Base-by-base conservation (phyloP, 768 basidiomycete species). In the Paxillus ammoniavirescens region DNA sequence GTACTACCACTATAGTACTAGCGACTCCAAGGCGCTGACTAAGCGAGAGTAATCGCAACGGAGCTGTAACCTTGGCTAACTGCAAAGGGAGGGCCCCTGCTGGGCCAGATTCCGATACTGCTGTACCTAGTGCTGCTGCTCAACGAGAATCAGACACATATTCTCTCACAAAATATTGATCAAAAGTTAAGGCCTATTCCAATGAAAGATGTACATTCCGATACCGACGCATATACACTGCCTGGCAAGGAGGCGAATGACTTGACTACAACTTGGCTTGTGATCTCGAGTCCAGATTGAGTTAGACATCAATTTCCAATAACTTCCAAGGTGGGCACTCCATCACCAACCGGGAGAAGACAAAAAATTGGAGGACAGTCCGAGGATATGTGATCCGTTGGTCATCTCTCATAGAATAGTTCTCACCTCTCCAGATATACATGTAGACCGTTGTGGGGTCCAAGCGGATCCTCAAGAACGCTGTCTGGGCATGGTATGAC, bases 171-270 rank as follows among this genome's bases (percentile, higher is more conserved):
- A 37, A 2, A 93, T 93, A 91, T 70, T 90, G 72, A 91, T 93
- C 75, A 93, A 93, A 93, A 81, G 89, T 93, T 66, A 93, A 92
- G 87, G 91, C 38, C n/a, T 36, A 3, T 13, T 21, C 23, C 12
- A n/a, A 3, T 33, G 12, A 35, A 18, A 2, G 30, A 33, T 7
- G 28, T 15, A 54, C 49, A 23, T 42, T 36, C 42, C 42, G 13
- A 46, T 33, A 23, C 42, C 38, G 49, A 53, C 42, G 30, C 30
- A 15, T 35, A 46, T 21, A 96, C 93, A 44, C 82, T 98, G 41
- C 98, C 96, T 45, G 96, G 96, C 57, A 98, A 97, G 74, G 96
- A 98, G 86, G 96, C 93, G 65, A 55, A 64, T 26, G 30, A 47
- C 47, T 17, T 40, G 26, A 14, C 21, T 17, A 37, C 26, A 44